Evolutionary conservation across 176 grass and related monocot species (phyloP).

Genomic region (Carex parvula): DNA sequence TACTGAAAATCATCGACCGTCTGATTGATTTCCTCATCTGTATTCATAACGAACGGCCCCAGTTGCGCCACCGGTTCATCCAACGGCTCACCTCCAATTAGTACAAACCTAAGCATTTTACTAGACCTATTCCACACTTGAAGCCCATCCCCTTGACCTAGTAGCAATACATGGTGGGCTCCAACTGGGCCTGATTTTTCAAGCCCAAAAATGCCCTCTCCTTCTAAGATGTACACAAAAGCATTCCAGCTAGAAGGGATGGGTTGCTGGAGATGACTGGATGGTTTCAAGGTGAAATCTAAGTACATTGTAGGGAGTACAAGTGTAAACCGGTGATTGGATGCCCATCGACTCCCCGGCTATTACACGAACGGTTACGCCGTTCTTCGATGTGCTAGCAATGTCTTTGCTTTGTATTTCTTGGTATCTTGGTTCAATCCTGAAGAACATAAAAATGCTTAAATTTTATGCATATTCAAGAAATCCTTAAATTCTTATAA

Average conservation of each 20-base stretch:
- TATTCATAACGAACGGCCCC: constrained; percentile 97
- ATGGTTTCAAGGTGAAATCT: constrained; percentile 76
- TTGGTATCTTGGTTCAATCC: constrained; percentile 89
- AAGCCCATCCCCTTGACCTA: constrained; percentile 60
- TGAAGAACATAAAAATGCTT: constrained; percentile 20
- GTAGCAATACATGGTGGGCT: constrained; percentile 59
- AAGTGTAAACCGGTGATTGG: constrained; percentile 62
- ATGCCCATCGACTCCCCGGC: constrained; percentile 72
- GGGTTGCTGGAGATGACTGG: constrained; percentile 46
- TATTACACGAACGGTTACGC: constrained; percentile 79
- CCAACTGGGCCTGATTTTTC: constrained; percentile 41
- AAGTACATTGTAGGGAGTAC: constrained; percentile 93
- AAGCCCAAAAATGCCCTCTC: constrained; percentile 60
- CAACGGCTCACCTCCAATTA: constrained; percentile 74
- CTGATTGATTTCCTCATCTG: constrained; percentile 95
- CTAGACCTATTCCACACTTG: constrained; percentile 64
- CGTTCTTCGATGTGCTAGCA: constrained; percentile 39
- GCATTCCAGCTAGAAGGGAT: constrained; percentile 59
- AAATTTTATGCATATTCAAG: background rate
- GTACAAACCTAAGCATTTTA: constrained; percentile 56
- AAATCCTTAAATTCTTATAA: background rate
- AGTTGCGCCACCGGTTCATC: constrained; percentile 84
- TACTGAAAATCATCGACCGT: constrained; percentile 80
- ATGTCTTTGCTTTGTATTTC: constrained; percentile 91
- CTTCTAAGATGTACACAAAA: constrained; percentile 81